Conservation (phyloP, 1,284 basidiomycete genomes). For the Bjerkandera adusta region DNA sequence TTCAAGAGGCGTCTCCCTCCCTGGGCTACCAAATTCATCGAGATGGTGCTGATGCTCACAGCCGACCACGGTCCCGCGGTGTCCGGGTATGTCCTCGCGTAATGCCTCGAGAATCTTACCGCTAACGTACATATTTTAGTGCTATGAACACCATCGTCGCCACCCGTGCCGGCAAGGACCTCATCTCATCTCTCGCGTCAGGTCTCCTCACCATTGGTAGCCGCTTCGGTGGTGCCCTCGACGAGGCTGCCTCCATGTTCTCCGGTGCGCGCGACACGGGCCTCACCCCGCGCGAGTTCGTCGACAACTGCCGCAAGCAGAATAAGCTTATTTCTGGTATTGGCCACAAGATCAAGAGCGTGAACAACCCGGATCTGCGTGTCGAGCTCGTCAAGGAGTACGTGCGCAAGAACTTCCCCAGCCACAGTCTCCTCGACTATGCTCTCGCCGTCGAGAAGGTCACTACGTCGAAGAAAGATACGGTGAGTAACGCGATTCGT, state of each 20-base stretch:
- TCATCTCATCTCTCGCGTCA: slow-evolving; percentile 95
- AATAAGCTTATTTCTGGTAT: slow-evolving; percentile 99
- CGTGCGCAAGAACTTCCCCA: slow-evolving; percentile 94
- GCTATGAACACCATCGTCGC: slow-evolving; percentile 99
- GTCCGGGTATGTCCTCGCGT: slow-evolving; percentile 50
- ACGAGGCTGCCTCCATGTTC: slow-evolving; percentile 97
- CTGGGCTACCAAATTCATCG: slow-evolving; percentile 94
- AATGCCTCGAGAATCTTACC: too few species aligned
- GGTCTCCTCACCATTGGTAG: slow-evolving; percentile 98
- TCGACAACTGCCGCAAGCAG: slow-evolving; percentile 92
- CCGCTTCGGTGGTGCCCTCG: slow-evolving; percentile 98
- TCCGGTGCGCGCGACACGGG: slow-evolving; percentile 88
- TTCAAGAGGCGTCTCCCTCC: slow-evolving; percentile 92
- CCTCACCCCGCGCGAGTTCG: slow-evolving; percentile 95
- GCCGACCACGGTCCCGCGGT: slow-evolving; percentile 98
- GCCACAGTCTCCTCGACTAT: slow-evolving; percentile 91
- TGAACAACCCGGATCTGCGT: slow-evolving; percentile 95
- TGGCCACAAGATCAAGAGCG: slow-evolving; percentile 99
- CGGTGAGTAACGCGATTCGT: slow-evolving; percentile 45
- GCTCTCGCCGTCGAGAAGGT: slow-evolving; percentile 99
- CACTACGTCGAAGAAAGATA: slow-evolving; percentile 97
- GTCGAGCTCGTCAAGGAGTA: slow-evolving; percentile 99
- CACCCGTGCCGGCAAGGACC: slow-evolving; percentile 96
- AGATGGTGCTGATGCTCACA: slow-evolving; percentile 99
- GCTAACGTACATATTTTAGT: slow-evolving; percentile 47